phyloP scores from a whole-genome alignment of 805 yeast genomes.

The Candida pseudofarinosa region DNA sequence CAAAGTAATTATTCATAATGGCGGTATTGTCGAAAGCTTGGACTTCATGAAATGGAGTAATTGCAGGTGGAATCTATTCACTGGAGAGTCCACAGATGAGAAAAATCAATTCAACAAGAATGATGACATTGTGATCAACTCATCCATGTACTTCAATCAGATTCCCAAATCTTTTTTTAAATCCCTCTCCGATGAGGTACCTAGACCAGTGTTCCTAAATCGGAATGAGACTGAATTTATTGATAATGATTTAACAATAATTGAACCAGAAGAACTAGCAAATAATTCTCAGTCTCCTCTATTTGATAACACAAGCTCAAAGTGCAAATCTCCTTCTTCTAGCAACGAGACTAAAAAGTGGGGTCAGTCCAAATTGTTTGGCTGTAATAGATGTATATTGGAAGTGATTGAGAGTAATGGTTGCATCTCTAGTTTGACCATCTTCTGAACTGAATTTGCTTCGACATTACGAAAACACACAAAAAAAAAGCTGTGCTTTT shows the following conservation, averaged over 20 bases:
- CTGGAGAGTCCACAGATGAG: conserved; percentile 4
- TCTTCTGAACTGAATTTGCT: conserved; percentile 18
- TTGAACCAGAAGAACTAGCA: conserved; percentile 18
- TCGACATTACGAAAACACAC: neutral
- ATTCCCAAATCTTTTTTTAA: conserved; percentile 21
- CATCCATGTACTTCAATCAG: conserved; percentile 29
- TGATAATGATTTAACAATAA: conserved; percentile 33
- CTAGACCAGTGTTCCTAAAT: conserved; percentile 32
- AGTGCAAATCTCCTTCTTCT: conserved; percentile 6
- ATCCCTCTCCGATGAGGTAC: conserved; percentile 7
- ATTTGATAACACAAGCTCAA: conserved; percentile 1
- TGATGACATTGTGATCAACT: conserved; percentile 7
- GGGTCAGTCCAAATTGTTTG: conserved; percentile 42
- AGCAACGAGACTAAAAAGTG: conserved; percentile 26
- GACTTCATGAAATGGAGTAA: conserved; percentile 53
- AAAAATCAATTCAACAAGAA: conserved; percentile 1
- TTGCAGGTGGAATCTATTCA: conserved; percentile 40
- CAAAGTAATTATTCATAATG: conserved; percentile 50
- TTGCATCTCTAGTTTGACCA: conserved; percentile 33
- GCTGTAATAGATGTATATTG: conserved; percentile 37
- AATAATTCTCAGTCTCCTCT: conserved; percentile 2
- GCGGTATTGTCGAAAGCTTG: conserved; percentile 45
- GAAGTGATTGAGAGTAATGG: conserved; percentile 39
- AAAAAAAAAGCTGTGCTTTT: neutral
- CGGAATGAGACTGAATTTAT: conserved; percentile 37